Evolutionary conservation across 768 basidiomycete genomes (phyloP).

Genomic region (Steccherinum ochraceum): DNA sequence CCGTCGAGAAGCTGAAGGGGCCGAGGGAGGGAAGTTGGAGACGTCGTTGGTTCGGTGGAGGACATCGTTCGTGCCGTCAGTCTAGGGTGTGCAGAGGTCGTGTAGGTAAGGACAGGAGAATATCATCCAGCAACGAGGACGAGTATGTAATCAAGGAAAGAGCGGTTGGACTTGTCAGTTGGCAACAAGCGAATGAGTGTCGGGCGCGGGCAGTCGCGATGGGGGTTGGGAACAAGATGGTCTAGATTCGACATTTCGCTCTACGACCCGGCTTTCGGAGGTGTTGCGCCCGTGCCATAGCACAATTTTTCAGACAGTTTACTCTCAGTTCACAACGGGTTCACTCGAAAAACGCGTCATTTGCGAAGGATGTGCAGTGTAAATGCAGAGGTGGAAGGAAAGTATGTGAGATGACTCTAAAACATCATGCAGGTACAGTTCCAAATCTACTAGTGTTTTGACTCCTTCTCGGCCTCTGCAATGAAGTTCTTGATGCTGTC

Average conservation of each 20-base stretch:
- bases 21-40: conserved; percentile 23
- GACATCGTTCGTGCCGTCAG: conserved; percentile 4
- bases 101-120: background rate
- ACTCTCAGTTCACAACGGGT: too few relatives aligned
- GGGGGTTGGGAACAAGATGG: background rate
- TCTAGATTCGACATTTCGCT: background rate
- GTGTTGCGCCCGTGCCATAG: too few relatives aligned
- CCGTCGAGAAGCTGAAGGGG: conserved; percentile 43
- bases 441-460: conserved; percentile 37
- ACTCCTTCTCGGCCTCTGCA: conserved; percentile 76
- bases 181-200: background rate
- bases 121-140: background rate
- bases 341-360: too few relatives aligned
- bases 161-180: background rate
- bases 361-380: too few relatives aligned
- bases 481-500: conserved; percentile 76
- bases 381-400: background rate
- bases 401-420: background rate
- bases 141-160: background rate
- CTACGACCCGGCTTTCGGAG: background rate
- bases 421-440: background rate
- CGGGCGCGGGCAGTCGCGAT: background rate
- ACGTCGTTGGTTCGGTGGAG: background rate
- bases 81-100: background rate
- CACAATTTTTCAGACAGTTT: too few relatives aligned